These are phyloP conservation scores for Exidia glandulosa DNA, from an alignment of 768 basidiomycete genomes.

Conservation along the genomic window DNA sequence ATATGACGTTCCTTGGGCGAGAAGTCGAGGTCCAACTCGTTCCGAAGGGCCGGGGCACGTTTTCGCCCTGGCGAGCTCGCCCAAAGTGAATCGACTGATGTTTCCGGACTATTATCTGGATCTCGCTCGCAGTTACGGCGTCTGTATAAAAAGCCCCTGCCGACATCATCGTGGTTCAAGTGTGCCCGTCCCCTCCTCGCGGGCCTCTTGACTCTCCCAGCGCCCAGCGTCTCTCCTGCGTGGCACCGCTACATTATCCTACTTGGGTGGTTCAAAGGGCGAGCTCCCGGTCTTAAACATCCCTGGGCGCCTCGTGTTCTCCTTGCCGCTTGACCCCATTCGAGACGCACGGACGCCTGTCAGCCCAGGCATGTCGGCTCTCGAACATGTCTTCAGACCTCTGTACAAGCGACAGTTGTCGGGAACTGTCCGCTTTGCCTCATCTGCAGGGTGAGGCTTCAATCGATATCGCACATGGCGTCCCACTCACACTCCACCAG, in stretches of 20 bases:
- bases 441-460: not conserved
- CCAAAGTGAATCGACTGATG: not conserved
- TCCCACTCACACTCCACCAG: not conserved
- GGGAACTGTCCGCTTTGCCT: not conserved
- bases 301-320: not conserved
- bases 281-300: not conserved
- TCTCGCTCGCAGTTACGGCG: not conserved
- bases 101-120: not conserved
- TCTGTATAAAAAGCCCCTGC: not conserved
- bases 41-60: not conserved
- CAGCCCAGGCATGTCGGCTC: not conserved
- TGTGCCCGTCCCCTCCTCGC: not conserved
- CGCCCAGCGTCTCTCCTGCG: not conserved
- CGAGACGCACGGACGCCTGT: not conserved
- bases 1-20: not conserved
- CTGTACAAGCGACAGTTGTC: not conserved
- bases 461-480: too few relatives aligned
- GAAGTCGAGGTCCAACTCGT: not conserved
- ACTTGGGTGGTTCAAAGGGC: too few relatives aligned
- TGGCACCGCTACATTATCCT: not conserved
- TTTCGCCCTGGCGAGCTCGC: not conserved
- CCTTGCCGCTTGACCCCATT: not conserved
- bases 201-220: not conserved
- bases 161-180: not conserved
- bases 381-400: not conserved